Percentiles rank a stretch among this genome's conserved stretches.
These are phyloP conservation scores for Fraxinus albicans DNA, from an alignment of 305 asterid species.

Conservation along the genomic window DNA sequence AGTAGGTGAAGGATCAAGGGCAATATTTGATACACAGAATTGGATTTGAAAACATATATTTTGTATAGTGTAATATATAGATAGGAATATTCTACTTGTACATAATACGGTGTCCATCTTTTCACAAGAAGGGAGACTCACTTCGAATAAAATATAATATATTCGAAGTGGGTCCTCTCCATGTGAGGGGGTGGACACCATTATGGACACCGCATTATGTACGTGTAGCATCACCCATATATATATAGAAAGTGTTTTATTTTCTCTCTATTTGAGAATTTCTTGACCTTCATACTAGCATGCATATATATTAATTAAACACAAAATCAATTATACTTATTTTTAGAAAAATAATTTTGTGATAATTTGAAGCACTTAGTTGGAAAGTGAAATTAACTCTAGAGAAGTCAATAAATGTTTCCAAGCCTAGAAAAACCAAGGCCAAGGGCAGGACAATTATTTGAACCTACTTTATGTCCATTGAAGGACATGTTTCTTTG, in stretches of 20 bases:
- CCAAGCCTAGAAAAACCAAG: not conserved
- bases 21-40: not conserved
- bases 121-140: too few relatives aligned
- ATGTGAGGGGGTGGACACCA: too few relatives aligned
- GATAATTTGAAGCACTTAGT: not conserved
- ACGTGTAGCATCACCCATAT: not conserved
- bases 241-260: not conserved
- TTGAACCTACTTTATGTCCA: not conserved
- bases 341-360: not conserved
- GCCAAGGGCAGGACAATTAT: not conserved
- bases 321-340: not conserved
- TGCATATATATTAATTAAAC: not conserved
- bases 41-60: not conserved
- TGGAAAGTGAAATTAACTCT: not conserved
- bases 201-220: too few relatives aligned
- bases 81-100: too few relatives aligned
- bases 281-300: too few relatives aligned
- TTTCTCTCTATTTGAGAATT: not conserved
- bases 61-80: not conserved
- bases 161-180: too few relatives aligned
- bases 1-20: not conserved
- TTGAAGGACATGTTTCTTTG: not conserved
- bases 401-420: not conserved
- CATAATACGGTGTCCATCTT: too few relatives aligned
- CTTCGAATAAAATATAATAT: too few relatives aligned